These are phyloP conservation scores for Vaccinium macrocarpon DNA, from an alignment of 148 eudicot genomes.

Conservation along the genomic window DNA sequence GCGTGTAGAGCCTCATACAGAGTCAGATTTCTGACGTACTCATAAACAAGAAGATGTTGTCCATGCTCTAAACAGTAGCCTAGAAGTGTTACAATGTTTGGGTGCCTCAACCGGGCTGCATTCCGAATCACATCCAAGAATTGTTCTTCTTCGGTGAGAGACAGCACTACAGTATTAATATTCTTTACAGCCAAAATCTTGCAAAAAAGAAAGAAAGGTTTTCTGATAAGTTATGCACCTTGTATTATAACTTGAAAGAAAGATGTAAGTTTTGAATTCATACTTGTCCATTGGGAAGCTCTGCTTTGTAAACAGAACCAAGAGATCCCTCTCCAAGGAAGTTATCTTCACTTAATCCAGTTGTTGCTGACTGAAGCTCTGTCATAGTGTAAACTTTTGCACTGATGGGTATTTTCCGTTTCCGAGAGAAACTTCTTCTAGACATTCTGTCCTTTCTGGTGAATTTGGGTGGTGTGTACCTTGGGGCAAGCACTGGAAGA, in stretches of 20 bases:
- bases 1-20: constrained; percentile 74
- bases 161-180: constrained; percentile 54
- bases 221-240: neutral
- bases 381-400: constrained; percentile 64
- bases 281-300: constrained; percentile 77
- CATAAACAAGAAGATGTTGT: constrained; percentile 74
- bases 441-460: constrained; percentile 33
- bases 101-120: constrained; percentile 75
- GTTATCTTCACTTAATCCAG: constrained; percentile 62
- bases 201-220: constrained; percentile 19
- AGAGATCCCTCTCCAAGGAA: constrained; percentile 94
- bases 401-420: constrained; percentile 47
- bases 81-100: constrained; percentile 63
- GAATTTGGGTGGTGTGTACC: constrained; percentile 37
- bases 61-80: constrained; percentile 88
- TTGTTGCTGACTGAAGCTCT: constrained; percentile 77
- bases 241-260: neutral
- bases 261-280: constrained; percentile 13
- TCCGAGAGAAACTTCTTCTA: constrained; percentile 63
- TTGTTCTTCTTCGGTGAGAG: constrained; percentile 78
- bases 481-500: constrained; percentile 49
- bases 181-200: constrained; percentile 79
- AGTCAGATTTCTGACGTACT: constrained; percentile 60
- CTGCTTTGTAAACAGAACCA: constrained; percentile 88
- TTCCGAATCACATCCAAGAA: constrained; percentile 63